Percentiles rank a stretch among this genome's conserved stretches.
These are phyloP conservation scores for Begonia peltatifolia DNA, from an alignment of 306 rosid genomes.

Conservation along the genomic window DNA sequence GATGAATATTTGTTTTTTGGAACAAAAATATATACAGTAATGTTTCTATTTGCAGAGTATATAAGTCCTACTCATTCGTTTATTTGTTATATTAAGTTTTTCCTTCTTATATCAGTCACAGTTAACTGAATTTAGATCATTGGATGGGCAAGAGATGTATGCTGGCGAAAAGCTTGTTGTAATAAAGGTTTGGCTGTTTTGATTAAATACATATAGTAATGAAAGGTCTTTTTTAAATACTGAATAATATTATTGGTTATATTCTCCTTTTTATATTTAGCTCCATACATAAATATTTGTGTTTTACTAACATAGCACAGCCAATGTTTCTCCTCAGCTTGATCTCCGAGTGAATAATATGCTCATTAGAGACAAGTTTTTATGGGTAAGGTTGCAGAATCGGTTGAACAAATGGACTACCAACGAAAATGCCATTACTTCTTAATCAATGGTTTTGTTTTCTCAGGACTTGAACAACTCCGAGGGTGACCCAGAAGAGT, in stretches of 20 bases:
- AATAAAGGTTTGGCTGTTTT: slow-evolving; percentile 39
- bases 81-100: background rate
- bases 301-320: no score
- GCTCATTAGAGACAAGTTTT: slow-evolving; percentile 75
- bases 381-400: slow-evolving; percentile 58
- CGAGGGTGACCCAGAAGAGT: slow-evolving; percentile 96
- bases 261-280: no score
- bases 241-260: no score
- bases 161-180: slow-evolving; percentile 78
- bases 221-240: background rate
- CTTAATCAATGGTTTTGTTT: background rate
- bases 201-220: slow-evolving; percentile 45
- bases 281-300: no score
- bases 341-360: slow-evolving; percentile 91
- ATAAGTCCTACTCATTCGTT: background rate
- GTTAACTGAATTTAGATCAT: slow-evolving; percentile 57
- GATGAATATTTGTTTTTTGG: background rate
- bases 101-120: slow-evolving; percentile 43
- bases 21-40: no score
- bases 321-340: slow-evolving; percentile 30
- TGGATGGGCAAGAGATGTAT: slow-evolving; percentile 88
- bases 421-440: no score
- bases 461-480: slow-evolving; percentile 86
- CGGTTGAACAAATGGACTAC: no score
- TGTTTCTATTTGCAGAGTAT: no score